phyloP scores from a whole-genome alignment of 1,284 basidiomycete genomes.

The Veloboletus limbatus region DNA sequence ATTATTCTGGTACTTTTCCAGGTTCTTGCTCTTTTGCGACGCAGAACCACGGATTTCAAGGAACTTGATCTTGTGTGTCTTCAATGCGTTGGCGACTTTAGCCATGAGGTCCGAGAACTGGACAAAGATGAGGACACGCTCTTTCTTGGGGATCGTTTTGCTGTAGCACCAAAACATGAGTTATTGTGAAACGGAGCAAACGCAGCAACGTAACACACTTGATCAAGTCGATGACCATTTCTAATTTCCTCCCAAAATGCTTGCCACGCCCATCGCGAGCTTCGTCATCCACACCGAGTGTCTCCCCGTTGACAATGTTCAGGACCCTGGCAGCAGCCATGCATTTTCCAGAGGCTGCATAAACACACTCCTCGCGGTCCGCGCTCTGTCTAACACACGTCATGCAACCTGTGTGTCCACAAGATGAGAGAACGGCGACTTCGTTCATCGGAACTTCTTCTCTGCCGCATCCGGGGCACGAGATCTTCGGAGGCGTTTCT shows the following conservation, averaged over 20 bases:
- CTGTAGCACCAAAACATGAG: constrained; percentile 37
- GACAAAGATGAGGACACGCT: constrained; percentile 88
- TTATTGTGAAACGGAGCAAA: constrained; percentile 5
- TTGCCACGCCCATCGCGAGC: constrained; percentile 68
- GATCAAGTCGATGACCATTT: constrained; percentile 80
- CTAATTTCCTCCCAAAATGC: constrained; percentile 87
- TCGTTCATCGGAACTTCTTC: constrained; percentile 61
- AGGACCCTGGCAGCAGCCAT: constrained; percentile 68
- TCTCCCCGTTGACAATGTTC: constrained; percentile 81
- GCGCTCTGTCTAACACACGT: constrained; percentile 71
- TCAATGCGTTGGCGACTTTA: constrained; percentile 84
- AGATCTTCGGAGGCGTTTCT: constrained; percentile 52
- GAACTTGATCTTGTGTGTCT: constrained; percentile 68
- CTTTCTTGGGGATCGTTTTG: constrained; percentile 65
- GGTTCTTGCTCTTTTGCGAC: constrained; percentile 70
- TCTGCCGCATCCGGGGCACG: constrained; percentile 61
- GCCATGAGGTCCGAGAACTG: constrained; percentile 92
- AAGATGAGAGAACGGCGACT: constrained; percentile 84
- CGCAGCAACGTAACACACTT: constrained; percentile 47
- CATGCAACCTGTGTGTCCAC: constrained; percentile 83
- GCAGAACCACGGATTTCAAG: constrained; percentile 83
- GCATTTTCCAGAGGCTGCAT: constrained; percentile 64
- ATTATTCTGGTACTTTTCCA: constrained; percentile 82
- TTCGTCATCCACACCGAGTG: constrained; percentile 81
- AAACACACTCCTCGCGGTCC: constrained; percentile 79